phyloP scores from a whole-genome alignment of 225 moss, liverwort and hornwort genomes.

The Neckera pumila region DNA sequence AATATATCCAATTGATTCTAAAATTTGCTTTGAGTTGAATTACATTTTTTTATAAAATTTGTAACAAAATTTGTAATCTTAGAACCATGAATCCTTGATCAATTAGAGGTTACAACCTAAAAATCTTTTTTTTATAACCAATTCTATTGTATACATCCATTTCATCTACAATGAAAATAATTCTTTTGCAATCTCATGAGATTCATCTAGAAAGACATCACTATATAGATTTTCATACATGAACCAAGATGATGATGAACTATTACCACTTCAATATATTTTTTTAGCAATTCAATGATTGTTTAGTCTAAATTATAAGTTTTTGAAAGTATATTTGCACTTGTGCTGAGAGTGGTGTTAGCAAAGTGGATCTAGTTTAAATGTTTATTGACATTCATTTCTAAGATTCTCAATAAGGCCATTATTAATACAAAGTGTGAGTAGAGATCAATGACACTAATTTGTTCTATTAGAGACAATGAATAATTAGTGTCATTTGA shows the following conservation, averaged over 20 bases:
- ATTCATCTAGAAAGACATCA: not conserved
- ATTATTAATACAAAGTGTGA: not conserved
- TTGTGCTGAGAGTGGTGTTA: accelerated
- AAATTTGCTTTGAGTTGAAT: no score
- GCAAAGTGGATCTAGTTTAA: not conserved
- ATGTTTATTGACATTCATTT: not conserved
- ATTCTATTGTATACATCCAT: not conserved
- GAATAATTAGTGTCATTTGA: not conserved
- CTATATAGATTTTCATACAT: accelerated
- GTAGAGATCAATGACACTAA: not conserved
- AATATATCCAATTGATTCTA: no score
- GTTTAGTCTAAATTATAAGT: no score
- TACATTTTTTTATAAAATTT: no score
- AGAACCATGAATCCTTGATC: no score
- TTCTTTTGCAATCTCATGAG: not conserved
- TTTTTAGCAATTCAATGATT: not conserved
- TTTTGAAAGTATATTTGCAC: not conserved
- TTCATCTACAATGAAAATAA: accelerated
- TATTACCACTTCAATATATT: not conserved
- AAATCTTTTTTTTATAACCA: no score
- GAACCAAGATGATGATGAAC: not conserved
- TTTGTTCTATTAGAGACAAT: accelerated
- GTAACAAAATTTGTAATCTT: no score
- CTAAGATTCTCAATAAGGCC: not conserved
- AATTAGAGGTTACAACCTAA: no score